These are phyloP conservation scores for Pichia kluyveri DNA, from an alignment of 805 yeast species.

Conservation along the genomic window DNA sequence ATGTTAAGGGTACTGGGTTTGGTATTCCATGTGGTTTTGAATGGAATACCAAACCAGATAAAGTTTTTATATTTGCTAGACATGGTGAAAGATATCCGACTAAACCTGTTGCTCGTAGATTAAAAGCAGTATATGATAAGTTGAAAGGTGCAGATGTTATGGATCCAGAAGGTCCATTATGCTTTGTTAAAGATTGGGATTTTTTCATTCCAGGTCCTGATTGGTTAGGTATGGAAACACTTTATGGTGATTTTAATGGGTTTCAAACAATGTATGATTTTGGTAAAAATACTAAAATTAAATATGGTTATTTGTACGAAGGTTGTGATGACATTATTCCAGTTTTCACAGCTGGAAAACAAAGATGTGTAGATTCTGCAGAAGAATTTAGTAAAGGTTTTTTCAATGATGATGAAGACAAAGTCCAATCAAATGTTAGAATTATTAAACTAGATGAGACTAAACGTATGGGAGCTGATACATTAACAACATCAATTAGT, in stretches of 20 bases:
- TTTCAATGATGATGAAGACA: slow-evolving; percentile 28
- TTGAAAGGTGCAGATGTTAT: slow-evolving; percentile 20
- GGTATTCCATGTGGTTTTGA: slow-evolving; percentile 36
- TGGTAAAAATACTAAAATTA: slow-evolving; percentile 40
- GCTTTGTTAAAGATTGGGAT: slow-evolving; percentile 46
- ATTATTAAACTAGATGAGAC: slow-evolving; percentile 39
- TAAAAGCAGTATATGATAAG: slow-evolving; percentile 6
- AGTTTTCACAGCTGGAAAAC: slow-evolving; percentile 46
- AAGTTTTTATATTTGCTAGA: slow-evolving; percentile 62
- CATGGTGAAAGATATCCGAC: slow-evolving; percentile 78
- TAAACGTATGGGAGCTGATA: slow-evolving; percentile 42
- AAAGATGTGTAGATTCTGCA: slow-evolving; percentile 49
- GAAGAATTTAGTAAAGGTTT: slow-evolving; percentile 52
- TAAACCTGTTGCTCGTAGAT: slow-evolving; percentile 22
- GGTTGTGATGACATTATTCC: slow-evolving; percentile 26
- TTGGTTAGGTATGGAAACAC: slow-evolving; percentile 39
- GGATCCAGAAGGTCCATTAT: slow-evolving; percentile 38
- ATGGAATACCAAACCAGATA: slow-evolving; percentile 31
- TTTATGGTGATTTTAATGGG: slow-evolving; percentile 45
- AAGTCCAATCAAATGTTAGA: slow-evolving; percentile 27
- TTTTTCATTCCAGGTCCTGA: slow-evolving; percentile 29
- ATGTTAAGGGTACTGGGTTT: slow-evolving; percentile 39
- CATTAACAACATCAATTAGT: slow-evolving; percentile 45
- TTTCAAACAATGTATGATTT: slow-evolving; percentile 36
- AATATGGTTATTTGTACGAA: slow-evolving; percentile 39